Conservation (phyloP, 345 rosid species). For the Rhizophora mangle region DNA sequence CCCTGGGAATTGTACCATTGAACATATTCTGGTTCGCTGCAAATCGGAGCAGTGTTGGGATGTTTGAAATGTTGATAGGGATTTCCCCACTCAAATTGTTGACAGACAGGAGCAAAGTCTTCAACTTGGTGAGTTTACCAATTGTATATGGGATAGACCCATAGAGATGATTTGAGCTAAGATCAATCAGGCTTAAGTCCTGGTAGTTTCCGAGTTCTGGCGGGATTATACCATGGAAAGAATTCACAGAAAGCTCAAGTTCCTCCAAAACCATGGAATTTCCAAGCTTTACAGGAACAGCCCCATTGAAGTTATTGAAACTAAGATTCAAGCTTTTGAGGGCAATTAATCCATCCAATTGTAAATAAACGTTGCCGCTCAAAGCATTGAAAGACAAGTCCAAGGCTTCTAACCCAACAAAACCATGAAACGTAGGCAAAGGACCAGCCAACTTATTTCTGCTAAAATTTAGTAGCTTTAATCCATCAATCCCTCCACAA, state of each 20-base stretch:
- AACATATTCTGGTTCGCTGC: constrained; percentile 56
- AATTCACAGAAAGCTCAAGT: constrained; percentile 47
- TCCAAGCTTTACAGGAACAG: constrained; percentile 43
- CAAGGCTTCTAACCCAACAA: constrained; percentile 46
- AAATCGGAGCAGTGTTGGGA: constrained; percentile 47
- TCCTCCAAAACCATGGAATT: constrained; percentile 35
- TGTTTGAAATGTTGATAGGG: constrained; percentile 40
- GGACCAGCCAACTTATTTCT: constrained; percentile 34
- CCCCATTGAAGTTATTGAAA: constrained; percentile 34
- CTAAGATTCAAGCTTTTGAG: constrained; percentile 50
- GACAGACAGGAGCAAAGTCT: constrained; percentile 45
- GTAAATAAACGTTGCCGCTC: constrained; percentile 31
- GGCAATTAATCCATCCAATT: constrained; percentile 47
- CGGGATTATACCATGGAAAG: constrained; percentile 45
- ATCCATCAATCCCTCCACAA: constrained; percentile 44
- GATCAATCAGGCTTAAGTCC: constrained; percentile 48
- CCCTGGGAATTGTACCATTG: constrained; percentile 44
- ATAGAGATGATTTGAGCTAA: constrained; percentile 40
- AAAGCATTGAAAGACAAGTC: constrained; percentile 53
- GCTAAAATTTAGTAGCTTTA: constrained; percentile 56
- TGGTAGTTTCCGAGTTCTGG: constrained; percentile 28
- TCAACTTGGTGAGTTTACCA: constrained; percentile 48
- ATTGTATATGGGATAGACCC: constrained; percentile 52
- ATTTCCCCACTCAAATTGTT: constrained; percentile 45
- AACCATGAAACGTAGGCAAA: constrained; percentile 48